phyloP scores from a whole-genome alignment of 352 stramenopile species.

The Pythium periplocum region DNA sequence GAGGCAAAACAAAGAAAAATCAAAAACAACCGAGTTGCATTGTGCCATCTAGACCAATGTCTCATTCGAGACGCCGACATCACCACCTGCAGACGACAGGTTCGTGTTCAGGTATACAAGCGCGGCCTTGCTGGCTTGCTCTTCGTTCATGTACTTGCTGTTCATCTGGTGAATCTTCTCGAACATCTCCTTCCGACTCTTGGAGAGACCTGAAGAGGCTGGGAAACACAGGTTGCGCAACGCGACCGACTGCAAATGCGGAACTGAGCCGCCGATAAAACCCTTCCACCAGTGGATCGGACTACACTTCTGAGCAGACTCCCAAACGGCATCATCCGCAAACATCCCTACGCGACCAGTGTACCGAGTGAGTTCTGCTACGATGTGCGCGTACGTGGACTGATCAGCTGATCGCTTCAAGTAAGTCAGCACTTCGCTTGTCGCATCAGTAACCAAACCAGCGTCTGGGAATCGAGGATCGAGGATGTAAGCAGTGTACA shows the following conservation, averaged over 20 bases:
- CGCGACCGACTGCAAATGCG: slow-evolving; percentile 56
- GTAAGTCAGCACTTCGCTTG: slow-evolving; percentile 47
- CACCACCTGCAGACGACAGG: slow-evolving; percentile 24
- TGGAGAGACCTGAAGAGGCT: slow-evolving; percentile 46
- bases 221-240: slow-evolving; percentile 58
- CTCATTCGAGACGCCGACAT: slow-evolving; percentile 40
- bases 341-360: slow-evolving; percentile 57
- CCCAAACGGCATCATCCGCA: slow-evolving; percentile 68
- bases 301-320: slow-evolving; percentile 65
- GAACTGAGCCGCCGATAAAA: slow-evolving; percentile 71
- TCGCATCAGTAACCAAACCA: slow-evolving; percentile 48
- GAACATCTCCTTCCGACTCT: slow-evolving; percentile 44
- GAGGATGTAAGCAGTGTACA: slow-evolving; percentile 74
- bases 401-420: slow-evolving; percentile 43
- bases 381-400: slow-evolving; percentile 40
- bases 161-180: slow-evolving; percentile 53
- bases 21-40: background rate
- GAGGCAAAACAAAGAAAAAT: slow-evolving; percentile 7
- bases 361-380: slow-evolving; percentile 66
- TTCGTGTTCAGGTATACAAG: slow-evolving; percentile 70
- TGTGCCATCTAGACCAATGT: slow-evolving; percentile 26
- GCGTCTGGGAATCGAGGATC: slow-evolving; percentile 62
- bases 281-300: slow-evolving; percentile 74
- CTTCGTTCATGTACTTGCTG: slow-evolving; percentile 60
- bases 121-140: slow-evolving; percentile 65